phyloP scores from a whole-genome alignment of 805 yeast genomes.

The Metschnikowia continentalis region DNA sequence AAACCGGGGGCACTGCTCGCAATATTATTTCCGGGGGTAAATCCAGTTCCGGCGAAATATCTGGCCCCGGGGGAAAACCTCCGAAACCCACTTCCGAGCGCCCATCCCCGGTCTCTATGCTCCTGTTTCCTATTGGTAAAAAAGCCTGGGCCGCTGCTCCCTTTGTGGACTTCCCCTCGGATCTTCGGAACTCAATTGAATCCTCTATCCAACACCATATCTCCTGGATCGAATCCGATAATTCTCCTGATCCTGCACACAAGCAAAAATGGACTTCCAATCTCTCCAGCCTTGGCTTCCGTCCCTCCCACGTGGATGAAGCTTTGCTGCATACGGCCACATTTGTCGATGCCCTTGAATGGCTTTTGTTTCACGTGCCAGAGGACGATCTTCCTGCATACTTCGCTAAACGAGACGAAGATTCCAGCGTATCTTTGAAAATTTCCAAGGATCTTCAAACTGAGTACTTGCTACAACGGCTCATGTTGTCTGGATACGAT shows the following conservation, averaged over 20 bases:
- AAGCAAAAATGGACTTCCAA: conserved; percentile 12
- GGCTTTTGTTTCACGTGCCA: conserved; percentile 85
- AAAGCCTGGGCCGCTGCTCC: conserved; percentile 73
- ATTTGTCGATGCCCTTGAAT: conserved; percentile 56
- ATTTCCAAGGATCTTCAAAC: conserved; percentile 48
- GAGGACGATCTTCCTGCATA: conserved; percentile 84
- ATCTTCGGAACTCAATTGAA: conserved; percentile 61
- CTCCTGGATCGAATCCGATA: conserved; percentile 43
- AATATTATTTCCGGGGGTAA: not conserved
- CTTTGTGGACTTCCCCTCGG: conserved; percentile 62
- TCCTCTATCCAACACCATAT: conserved; percentile 53
- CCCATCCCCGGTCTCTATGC: not conserved
- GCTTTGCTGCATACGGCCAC: conserved; percentile 55
- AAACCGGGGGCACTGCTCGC: too few species aligned
- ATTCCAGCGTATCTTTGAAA: conserved; percentile 55
- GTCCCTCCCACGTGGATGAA: conserved; percentile 64
- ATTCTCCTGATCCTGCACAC: not conserved
- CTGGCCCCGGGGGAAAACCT: too few species aligned
- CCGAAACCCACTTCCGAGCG: not conserved
- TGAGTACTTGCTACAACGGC: conserved; percentile 56
- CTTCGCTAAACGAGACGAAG: conserved; percentile 55
- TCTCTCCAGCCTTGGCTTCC: conserved; percentile 48
- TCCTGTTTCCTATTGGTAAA: conserved; percentile 32
- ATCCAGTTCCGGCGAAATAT: not conserved
- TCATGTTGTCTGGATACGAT: conserved; percentile 68